Base-by-base conservation (phyloP, 192 early-diverging fungal species). In the Pecoramyces ruminantium region DNA sequence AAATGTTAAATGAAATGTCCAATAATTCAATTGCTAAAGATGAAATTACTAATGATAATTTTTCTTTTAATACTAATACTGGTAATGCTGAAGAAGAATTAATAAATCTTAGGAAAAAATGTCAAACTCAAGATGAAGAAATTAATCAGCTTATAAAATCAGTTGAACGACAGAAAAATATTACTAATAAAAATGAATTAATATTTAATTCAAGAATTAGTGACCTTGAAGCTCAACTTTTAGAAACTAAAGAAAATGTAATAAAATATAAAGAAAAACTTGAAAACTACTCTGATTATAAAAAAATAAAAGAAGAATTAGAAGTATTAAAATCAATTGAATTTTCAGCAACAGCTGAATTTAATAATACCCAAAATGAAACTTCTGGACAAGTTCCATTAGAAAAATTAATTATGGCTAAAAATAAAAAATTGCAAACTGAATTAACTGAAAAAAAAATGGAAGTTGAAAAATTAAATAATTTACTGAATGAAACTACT, bases 271-370 rank as follows among this genome's bases (percentile, higher is more conserved):
- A 89, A 30, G 87, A 84, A 18, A 86, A 90, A 39, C 79, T 96
- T 18, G 85, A 86, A 30, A 86, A 87, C 30, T 92, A 86, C 83
- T 90, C 91, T 13, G 95, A 97, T 81, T 97, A 97, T 78, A 92
- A 95, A 79, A 91, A 93, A 81, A 90, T 96, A 39, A 94, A 93
- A 83, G 88, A 92, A 39, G 96, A 98, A 81, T 86, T 98, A 29
- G 92, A 94, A 28, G 88, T 98, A 77, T 86, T 95, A 79, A 94
- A 93, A 83, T 84, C 86, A 28, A 82, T 81, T 27, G 81, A 86
- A 83, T 82, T 86, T 21, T 81, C 78, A 29, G 78, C 79, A 29
- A 77, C 78, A 12, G 58, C 78, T 78, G 86, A 87, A n/a, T 89
- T 88, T 25, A 84, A 82, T 15, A 87, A 84, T 39, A 86, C 79